phyloP scores from a whole-genome alignment of 2,329 filamentous ascomycete species.

The Acarospora socialis region DNA sequence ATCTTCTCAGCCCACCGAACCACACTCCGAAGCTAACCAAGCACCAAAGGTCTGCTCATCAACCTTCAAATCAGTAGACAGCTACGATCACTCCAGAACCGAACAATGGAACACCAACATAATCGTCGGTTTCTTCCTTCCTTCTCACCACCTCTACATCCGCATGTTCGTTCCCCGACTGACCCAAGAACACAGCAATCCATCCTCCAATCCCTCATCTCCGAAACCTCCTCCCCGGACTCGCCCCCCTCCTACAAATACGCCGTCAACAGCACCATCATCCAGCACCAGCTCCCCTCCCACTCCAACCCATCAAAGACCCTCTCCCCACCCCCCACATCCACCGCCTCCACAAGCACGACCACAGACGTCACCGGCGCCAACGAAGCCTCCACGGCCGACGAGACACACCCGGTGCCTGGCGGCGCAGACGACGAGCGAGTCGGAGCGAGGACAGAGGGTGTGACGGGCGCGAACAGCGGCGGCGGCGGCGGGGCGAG shows the following conservation, averaged over 20 bases:
- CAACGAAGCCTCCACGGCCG: constrained; percentile 38
- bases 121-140: constrained; percentile 49
- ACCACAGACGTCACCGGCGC: constrained; percentile 24
- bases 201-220: constrained; percentile 27
- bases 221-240: constrained; percentile 23
- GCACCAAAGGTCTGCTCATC: not conserved
- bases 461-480: constrained; percentile 27
- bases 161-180: constrained; percentile 5
- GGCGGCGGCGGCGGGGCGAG: constrained; percentile 54
- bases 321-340: constrained; percentile 38
- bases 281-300: constrained; percentile 72
- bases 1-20: not conserved
- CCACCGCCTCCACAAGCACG: not conserved
- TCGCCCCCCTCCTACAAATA: constrained; percentile 65
- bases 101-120: constrained; percentile 83
- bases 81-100: constrained; percentile 78
- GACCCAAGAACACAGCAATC: constrained; percentile 20
- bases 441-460: not conserved
- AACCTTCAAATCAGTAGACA: constrained; percentile 37
- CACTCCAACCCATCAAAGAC: constrained; percentile 52
- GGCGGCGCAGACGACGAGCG: not conserved
- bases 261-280: constrained; percentile 94
- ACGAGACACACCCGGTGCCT: too few species aligned
- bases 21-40: not conserved
- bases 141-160: constrained; percentile 2